Evolutionary conservation across 345 rosid species (phyloP).

Genomic region (Hibiscus tridactylites): DNA sequence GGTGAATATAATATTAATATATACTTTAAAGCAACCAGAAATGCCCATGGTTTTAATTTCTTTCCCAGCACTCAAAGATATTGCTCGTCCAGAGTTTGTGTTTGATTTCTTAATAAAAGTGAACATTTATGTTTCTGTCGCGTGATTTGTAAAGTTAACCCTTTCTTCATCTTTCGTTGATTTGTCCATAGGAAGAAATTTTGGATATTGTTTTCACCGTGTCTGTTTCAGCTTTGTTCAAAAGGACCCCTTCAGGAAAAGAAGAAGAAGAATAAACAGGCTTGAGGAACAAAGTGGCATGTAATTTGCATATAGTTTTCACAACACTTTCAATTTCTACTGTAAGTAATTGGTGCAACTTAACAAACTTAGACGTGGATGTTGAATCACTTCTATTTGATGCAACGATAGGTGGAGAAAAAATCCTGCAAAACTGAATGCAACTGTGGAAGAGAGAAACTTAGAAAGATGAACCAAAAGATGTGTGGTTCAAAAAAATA

Average conservation of each 20-base stretch:
- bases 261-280: background rate
- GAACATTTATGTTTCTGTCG: background rate
- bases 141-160: too few species aligned
- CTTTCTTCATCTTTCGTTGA: too few species aligned
- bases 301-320: background rate
- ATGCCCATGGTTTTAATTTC: background rate
- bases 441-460: slow-evolving; percentile 8
- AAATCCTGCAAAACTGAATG: slow-evolving; percentile 25
- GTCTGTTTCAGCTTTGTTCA: too few species aligned
- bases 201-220: too few species aligned
- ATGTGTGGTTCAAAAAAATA: slow-evolving; percentile 4
- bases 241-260: background rate
- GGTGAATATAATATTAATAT: background rate
- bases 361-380: slow-evolving; percentile 2
- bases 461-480: background rate
- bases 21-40: background rate
- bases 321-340: background rate
- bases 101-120: background rate
- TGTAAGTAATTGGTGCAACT: background rate
- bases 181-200: too few species aligned
- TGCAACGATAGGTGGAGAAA: slow-evolving; percentile 8
- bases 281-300: background rate
- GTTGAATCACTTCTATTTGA: slow-evolving; percentile 8
- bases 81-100: background rate
- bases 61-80: too few species aligned